Evolutionary conservation across 2,329 filamentous ascomycete species (phyloP).

Genomic region (Aspergillus sp.): DNA sequence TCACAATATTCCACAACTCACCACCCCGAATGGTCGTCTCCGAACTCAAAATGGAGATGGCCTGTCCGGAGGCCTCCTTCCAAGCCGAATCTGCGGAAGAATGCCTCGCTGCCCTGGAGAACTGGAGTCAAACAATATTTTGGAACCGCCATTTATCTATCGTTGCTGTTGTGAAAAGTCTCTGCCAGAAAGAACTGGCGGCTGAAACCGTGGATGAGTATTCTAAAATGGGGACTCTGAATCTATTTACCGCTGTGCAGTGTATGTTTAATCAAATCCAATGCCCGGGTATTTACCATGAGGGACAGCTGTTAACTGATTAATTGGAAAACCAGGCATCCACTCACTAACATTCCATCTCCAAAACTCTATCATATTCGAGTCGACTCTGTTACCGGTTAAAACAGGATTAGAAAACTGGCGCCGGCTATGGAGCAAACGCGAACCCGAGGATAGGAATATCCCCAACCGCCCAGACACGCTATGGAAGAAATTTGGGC

Average conservation of each 20-base stretch:
- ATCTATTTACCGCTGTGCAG: conserved; percentile 26
- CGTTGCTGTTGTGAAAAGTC: conserved; percentile 18
- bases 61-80: conserved; percentile 28
- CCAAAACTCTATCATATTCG: conserved; percentile 25
- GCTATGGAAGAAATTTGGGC: conserved; percentile 29
- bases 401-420: conserved; percentile 27
- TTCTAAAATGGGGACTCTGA: conserved; percentile 22
- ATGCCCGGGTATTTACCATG: no score
- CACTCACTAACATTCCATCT: conserved; percentile 26
- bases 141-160: conserved; percentile 18
- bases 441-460: conserved; percentile 18
- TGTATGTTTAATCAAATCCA: conserved; percentile 8
- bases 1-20: conserved; percentile 30
- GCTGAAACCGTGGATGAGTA: conserved; percentile 14
- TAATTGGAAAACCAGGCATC: conserved; percentile 9
- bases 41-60: conserved; percentile 27
- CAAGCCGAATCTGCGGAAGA: conserved; percentile 24
- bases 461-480: conserved; percentile 17
- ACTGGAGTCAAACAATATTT: conserved; percentile 21
- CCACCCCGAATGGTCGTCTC: conserved; percentile 27
- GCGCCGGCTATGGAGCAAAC: conserved; percentile 25
- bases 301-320: neutral
- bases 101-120: conserved; percentile 18
- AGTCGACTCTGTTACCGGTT: conserved; percentile 21
- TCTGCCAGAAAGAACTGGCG: conserved; percentile 20